phyloP scores from a whole-genome alignment of 305 asterid genomes.

The Coffea humblotiana region DNA sequence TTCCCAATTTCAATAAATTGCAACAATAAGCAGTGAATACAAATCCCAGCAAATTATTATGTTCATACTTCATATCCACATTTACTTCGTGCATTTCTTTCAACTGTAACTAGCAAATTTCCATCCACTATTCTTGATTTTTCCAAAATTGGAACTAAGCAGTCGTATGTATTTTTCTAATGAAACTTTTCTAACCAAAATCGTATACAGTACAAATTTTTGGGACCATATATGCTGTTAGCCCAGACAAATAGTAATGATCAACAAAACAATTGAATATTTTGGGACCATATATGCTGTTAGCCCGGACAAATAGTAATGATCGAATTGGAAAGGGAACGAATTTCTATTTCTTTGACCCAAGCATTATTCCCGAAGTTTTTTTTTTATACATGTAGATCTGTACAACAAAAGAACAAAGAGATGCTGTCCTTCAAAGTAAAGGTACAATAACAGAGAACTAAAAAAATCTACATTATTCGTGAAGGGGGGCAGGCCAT shows the following conservation, averaged over 20 bases:
- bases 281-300: background rate
- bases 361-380: background rate
- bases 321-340: background rate
- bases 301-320: background rate
- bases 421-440: background rate
- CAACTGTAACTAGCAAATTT: background rate
- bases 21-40: background rate
- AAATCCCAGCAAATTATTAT: background rate
- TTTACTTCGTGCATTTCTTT: background rate
- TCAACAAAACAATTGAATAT: no score
- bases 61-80: background rate
- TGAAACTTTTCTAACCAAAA: background rate
- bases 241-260: background rate
- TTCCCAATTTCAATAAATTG: no score
- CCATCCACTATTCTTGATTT: background rate
- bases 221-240: background rate
- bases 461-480: background rate
- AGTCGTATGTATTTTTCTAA: background rate
- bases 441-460: background rate
- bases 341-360: background rate
- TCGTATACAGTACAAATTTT: background rate
- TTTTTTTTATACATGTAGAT: background rate
- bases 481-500: background rate
- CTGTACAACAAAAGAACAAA: background rate
- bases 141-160: background rate